These are phyloP conservation scores for barley (Hordeum vulgare) DNA, from an alignment of 176 grass and related monocot genomes.

Conservation along the genomic window DNA sequence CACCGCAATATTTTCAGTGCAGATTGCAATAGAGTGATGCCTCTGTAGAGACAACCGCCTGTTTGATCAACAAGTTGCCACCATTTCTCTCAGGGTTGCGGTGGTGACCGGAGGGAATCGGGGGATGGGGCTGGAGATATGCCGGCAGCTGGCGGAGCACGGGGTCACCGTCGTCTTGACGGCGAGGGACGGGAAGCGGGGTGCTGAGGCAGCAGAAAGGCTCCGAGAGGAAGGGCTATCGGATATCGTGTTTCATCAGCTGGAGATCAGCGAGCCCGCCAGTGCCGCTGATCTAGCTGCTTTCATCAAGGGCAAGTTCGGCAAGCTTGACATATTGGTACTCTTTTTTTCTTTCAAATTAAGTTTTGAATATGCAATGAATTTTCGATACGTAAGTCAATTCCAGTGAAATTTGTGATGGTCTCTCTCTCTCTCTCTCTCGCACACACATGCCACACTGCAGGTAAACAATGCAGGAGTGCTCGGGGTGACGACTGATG, in stretches of 20 bases:
- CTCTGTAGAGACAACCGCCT: neutral
- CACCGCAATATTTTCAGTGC: too few species aligned
- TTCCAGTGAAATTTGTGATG: neutral
- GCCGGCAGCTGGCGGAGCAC: slow-evolving; percentile 28
- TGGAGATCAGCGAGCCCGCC: slow-evolving; percentile 27
- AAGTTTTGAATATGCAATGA: neutral
- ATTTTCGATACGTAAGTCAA: neutral
- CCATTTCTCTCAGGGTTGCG: slow-evolving; percentile 12
- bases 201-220: neutral
- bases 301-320: slow-evolving; percentile 29
- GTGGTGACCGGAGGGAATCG: slow-evolving; percentile 35
- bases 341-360: neutral
- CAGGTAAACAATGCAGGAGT: slow-evolving; percentile 34
- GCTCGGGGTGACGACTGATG: slow-evolving; percentile 2
- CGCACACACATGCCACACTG: neutral
- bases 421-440: too few species aligned
- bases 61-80: neutral
- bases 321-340: slow-evolving; percentile 44
- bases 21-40: neutral
- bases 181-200: slow-evolving; percentile 14
- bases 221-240: neutral
- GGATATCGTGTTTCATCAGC: slow-evolving; percentile 40
- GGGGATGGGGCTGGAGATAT: slow-evolving; percentile 36
- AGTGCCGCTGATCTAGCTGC: slow-evolving; percentile 19
- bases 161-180: slow-evolving; percentile 30